Evolutionary conservation across 352 stramenopile genomes (phyloP).

Genomic region (Elongisporangium anandrum): DNA sequence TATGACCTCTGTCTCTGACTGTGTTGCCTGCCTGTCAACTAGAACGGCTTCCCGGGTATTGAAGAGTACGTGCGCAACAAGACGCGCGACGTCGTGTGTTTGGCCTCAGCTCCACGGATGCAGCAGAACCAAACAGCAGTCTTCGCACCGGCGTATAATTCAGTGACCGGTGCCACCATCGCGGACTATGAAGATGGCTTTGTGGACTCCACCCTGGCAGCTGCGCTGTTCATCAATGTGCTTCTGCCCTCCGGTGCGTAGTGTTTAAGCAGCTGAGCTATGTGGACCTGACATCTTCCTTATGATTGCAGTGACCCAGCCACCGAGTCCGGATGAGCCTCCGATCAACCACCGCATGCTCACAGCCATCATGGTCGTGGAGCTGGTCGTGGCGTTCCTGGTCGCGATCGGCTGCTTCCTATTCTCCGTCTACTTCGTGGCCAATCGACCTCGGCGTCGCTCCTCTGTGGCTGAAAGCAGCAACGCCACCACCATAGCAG

Average conservation of each 20-base stretch:
- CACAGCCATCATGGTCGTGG: constrained; percentile 83
- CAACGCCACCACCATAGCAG: not conserved
- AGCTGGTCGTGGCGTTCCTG: constrained; percentile 77
- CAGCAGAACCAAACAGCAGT: constrained; percentile 4
- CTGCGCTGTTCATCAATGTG: constrained; percentile 66
- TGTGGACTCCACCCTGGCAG: constrained; percentile 52
- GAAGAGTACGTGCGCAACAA: constrained; percentile 72
- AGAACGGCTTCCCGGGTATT: constrained; percentile 77
- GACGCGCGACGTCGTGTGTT: constrained; percentile 63
- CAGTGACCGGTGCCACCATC: constrained; percentile 22
- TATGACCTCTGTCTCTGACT: not conserved
- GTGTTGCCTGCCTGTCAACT: not conserved
- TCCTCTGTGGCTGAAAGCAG: not conserved
- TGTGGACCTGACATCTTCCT: not conserved
- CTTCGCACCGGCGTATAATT: constrained; percentile 44
- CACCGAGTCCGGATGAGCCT: constrained; percentile 67
- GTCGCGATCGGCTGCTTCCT: constrained; percentile 80
- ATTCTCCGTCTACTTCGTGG: constrained; percentile 87
- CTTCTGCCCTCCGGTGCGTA: constrained; percentile 54
- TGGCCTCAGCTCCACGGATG: constrained; percentile 8
- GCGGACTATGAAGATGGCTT: constrained; percentile 47
- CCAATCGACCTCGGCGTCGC: constrained; percentile 52
- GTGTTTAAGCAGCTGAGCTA: not conserved
- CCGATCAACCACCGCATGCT: constrained; percentile 81
- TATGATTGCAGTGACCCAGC: constrained; percentile 35